Percentiles rank a stretch among this genome's conserved stretches.
Conservation (phyloP, 306 rosid genomes). For the Citrullus amarus region DNA sequence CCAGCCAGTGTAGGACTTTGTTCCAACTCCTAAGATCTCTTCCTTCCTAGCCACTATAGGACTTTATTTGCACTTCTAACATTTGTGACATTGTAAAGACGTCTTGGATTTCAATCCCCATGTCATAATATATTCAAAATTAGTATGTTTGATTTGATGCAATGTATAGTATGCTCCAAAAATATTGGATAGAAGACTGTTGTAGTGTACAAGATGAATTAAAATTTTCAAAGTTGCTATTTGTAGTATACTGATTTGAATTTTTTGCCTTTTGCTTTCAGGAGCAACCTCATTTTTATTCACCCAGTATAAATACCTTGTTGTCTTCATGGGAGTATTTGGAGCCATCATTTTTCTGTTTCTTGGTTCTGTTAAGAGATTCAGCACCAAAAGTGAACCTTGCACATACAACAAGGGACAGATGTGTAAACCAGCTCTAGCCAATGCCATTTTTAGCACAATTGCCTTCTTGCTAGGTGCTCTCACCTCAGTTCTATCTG, state of each 20-base stretch:
- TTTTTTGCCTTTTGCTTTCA: slow-evolving; percentile 15
- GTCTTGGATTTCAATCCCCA: not conserved
- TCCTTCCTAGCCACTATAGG: too few relatives aligned
- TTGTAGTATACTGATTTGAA: not conserved
- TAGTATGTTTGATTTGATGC: not conserved
- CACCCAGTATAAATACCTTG: slow-evolving; percentile 45
- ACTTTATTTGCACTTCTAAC: too few relatives aligned
- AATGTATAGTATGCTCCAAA: not conserved
- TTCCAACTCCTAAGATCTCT: too few relatives aligned
- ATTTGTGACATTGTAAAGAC: not conserved
- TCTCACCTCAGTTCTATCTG: slow-evolving; percentile 47
- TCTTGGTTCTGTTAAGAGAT: slow-evolving; percentile 66
- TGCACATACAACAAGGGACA: slow-evolving; percentile 49
- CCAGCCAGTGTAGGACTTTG: too few relatives aligned
- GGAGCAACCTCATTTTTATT: slow-evolving; percentile 65
- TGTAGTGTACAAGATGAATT: not conserved
- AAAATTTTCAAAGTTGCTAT: not conserved
- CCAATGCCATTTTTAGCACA: slow-evolving; percentile 49
- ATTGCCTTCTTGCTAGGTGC: slow-evolving; percentile 57
- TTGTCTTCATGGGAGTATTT: slow-evolving; percentile 42
- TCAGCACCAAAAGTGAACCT: slow-evolving; percentile 51
- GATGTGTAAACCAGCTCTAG: slow-evolving; percentile 59
- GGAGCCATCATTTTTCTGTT: slow-evolving; percentile 41
- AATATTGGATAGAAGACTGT: not conserved
- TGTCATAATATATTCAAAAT: not conserved